Evolutionary conservation across 1,139 yeast species (phyloP).

Genomic region (Pneumocystis jirovecii): DNA sequence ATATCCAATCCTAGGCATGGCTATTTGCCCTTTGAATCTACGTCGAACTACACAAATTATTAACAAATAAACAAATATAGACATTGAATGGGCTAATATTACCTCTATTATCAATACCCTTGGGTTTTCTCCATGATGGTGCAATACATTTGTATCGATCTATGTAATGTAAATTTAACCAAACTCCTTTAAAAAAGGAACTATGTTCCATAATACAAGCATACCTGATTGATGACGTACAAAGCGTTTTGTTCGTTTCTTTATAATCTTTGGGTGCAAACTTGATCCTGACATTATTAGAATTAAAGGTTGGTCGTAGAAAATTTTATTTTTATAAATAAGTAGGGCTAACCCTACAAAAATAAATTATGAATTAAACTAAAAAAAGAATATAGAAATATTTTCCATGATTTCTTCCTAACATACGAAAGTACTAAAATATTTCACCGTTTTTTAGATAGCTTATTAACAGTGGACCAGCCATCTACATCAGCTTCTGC

Average conservation of each 20-base stretch:
- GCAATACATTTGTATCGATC: not conserved
- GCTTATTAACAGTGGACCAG: slow-evolving; percentile 52
- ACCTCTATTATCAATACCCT: slow-evolving; percentile 95
- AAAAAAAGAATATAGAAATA: not conserved
- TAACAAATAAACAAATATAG: not conserved
- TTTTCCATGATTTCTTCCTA: not conserved
- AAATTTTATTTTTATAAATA: not conserved
- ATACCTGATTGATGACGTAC: slow-evolving; percentile 99
- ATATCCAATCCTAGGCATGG: slow-evolving; percentile 99
- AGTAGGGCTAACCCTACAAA: not conserved
- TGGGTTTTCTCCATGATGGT: slow-evolving; percentile 98
- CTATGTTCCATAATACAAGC: slow-evolving; percentile 24
- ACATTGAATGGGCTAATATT: not conserved
- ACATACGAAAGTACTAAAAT: not conserved
- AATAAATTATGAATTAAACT: not conserved
- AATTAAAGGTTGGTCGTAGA: slow-evolving; percentile 3
- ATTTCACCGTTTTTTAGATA: slow-evolving; percentile 6
- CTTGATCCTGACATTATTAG: slow-evolving; percentile 81
- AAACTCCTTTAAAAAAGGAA: not conserved
- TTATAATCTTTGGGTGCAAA: slow-evolving; percentile 98
- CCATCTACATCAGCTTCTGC: slow-evolving; percentile 34
- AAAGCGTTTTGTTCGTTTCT: slow-evolving; percentile 98
- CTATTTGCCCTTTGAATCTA: slow-evolving; percentile 99
- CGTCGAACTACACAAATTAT: slow-evolving; percentile 38
- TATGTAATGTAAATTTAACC: not conserved